phyloP scores from a whole-genome alignment of 768 basidiomycete genomes.

The Suillus weaverae region DNA sequence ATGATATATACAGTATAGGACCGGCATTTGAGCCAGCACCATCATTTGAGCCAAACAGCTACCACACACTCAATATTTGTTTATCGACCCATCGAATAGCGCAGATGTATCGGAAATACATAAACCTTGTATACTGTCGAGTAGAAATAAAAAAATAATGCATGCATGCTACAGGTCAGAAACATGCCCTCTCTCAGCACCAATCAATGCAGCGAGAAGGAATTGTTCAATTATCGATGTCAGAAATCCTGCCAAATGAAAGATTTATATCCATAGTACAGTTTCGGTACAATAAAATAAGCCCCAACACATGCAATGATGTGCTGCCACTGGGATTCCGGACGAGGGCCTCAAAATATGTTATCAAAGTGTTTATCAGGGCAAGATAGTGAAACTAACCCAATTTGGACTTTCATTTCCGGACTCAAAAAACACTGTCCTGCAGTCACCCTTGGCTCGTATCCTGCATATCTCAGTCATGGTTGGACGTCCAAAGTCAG shows the following conservation, averaged over 20 bases:
- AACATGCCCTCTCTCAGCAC: no score
- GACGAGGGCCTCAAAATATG: background rate
- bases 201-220: no score
- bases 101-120: background rate
- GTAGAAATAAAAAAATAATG: no score
- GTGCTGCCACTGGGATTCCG: background rate
- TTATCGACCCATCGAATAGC: background rate
- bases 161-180: no score
- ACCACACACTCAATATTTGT: background rate
- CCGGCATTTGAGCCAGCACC: conserved; percentile 4
- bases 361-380: background rate
- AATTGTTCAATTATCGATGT: no score
- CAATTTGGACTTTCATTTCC: background rate
- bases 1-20: background rate
- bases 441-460: background rate
- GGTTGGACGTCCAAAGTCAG: background rate
- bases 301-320: no score
- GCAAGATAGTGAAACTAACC: background rate
- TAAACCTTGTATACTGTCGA: no score
- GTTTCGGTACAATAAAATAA: no score
- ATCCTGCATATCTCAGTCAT: background rate
- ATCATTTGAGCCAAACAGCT: no score
- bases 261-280: no score
- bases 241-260: no score
- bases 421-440: background rate